Conservation (phyloP, 257 asterid genomes). For the Solanum chmielewskii region DNA sequence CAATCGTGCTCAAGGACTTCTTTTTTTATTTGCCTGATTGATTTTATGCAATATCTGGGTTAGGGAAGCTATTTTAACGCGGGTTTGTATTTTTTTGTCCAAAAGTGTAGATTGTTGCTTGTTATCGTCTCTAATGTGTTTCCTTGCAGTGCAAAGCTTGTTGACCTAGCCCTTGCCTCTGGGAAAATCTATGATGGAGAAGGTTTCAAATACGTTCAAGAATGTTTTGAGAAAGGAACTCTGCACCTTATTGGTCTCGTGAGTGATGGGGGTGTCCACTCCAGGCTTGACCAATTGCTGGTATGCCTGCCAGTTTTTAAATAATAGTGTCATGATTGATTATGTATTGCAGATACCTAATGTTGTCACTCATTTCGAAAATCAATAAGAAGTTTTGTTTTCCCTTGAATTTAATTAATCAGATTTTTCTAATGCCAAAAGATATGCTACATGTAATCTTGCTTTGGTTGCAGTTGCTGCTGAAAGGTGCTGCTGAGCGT, state of each 20-base stretch:
- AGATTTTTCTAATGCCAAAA: background rate
- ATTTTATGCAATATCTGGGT: background rate
- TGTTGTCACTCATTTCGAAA: background rate
- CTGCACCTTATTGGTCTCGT: slow-evolving; percentile 79
- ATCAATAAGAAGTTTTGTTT: background rate
- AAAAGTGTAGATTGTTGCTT: background rate
- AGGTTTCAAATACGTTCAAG: slow-evolving; percentile 64
- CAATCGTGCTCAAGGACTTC: background rate
- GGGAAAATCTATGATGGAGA: slow-evolving; percentile 78
- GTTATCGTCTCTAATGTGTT: background rate
- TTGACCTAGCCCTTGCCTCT: slow-evolving; percentile 77
- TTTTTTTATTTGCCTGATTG: background rate
- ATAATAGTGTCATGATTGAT: background rate
- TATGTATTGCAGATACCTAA: background rate
- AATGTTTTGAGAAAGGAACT: slow-evolving; percentile 62
- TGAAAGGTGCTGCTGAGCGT: slow-evolving; percentile 71
- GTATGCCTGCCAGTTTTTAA: slow-evolving; percentile 13
- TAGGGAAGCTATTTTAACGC: background rate
- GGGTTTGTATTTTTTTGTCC: background rate
- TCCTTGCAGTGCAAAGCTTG: slow-evolving; percentile 72
- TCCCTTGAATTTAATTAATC: background rate
- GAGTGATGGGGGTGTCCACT: slow-evolving; percentile 97
- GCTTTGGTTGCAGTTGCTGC: slow-evolving; percentile 48
- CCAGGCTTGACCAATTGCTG: slow-evolving; percentile 78
- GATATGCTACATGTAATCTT: slow-evolving; percentile 1